Evolutionary conservation across 1,284 basidiomycete species (phyloP), one percentile per base, ranked within the genome.

Genomic region (Sanghuangporus weigelae): DNA sequence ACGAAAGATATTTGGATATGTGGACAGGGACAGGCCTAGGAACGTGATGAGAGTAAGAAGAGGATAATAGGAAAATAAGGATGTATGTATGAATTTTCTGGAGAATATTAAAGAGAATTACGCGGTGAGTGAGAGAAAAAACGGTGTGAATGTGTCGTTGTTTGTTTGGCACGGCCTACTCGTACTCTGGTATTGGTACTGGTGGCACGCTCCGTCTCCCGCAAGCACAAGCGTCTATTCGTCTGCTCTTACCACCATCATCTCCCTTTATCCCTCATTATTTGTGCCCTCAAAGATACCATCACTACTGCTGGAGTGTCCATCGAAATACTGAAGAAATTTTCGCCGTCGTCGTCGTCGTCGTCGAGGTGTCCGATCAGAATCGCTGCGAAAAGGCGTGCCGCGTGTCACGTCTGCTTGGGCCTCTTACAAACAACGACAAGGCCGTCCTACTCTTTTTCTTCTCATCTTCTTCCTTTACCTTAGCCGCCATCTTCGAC

Each of bases 21-120:
- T 31, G 26, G 26, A 31, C 4, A 21, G 16, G 48, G 10, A 21
- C 5, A 54, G 53, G 21, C 31, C 16, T 54, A 36, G 53, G 31
- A 51, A 23, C 4, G 23, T n/a, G 23, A 26, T 12, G 53, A n/a
- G 31, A 54, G 16, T 26, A 54, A 35, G 35, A 31, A 54, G 53
- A 38, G 53, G 36, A 54, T 54, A 54, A n/a, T 54, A 54, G 53
- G 53, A 54, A 53, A 31, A 54, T 54, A n/a, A 38, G 36, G 31
- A 12, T 36, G 53, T 38, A 54, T 54, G 53, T 54, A 38, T 49
- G 14, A 16, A 19, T n/a, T 8, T 51, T 14, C 3, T 38, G 26
- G 21, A 31, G 31, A 54, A 54, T 54, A 54, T 7, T 36, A 35
- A 8, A 38, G 4, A 7, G 14, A 46, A n/a, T 54, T 26, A n/a